Evolutionary conservation across 139 green algal genomes (phyloP).

Genomic region (Auxenochlorella pyrenoidosa): DNA sequence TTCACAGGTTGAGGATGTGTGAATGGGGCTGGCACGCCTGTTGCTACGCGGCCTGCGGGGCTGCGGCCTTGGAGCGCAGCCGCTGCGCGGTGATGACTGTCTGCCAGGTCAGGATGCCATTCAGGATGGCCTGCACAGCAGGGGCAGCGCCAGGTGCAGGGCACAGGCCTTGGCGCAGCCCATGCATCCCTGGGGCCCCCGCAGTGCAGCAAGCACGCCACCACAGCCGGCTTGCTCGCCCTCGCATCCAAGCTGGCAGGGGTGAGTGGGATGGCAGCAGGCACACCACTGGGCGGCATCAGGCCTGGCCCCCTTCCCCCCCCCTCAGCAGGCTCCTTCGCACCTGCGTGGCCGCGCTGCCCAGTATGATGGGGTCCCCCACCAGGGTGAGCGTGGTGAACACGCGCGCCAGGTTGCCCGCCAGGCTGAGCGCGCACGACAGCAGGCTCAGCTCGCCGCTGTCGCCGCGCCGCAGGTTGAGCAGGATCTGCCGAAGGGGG

Average conservation of each 20-base stretch:
- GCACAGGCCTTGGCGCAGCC: not conserved
- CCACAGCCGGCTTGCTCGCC: no score
- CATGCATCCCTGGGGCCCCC: no score
- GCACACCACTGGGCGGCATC: no score
- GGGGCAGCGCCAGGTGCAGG: not conserved
- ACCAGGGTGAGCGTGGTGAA: conserved; percentile 84
- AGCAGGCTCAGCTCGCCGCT: conserved; percentile 74
- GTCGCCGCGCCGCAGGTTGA: conserved; percentile 78
- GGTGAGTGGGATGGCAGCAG: no score
- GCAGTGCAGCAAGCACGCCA: no score
- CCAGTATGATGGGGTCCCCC: conserved; percentile 58
- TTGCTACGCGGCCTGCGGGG: not conserved
- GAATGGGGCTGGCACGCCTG: no score
- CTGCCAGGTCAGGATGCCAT: conserved; percentile 51
- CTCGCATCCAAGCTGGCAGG: no score
- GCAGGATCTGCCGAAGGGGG: conserved; percentile 73
- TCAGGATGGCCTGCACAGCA: conserved; percentile 40
- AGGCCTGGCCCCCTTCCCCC: not conserved
- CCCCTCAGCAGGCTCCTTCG: not conserved
- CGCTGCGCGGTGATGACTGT: conserved; percentile 31
- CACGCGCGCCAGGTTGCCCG: conserved; percentile 70
- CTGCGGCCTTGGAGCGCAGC: not conserved
- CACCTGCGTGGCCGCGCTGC: conserved; percentile 18
- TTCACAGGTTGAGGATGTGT: no score
- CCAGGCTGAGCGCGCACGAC: conserved; percentile 74